These are phyloP conservation scores for Zalaria sp. DNA, from an alignment of 2,329 filamentous ascomycete species.

Conservation along the genomic window DNA sequence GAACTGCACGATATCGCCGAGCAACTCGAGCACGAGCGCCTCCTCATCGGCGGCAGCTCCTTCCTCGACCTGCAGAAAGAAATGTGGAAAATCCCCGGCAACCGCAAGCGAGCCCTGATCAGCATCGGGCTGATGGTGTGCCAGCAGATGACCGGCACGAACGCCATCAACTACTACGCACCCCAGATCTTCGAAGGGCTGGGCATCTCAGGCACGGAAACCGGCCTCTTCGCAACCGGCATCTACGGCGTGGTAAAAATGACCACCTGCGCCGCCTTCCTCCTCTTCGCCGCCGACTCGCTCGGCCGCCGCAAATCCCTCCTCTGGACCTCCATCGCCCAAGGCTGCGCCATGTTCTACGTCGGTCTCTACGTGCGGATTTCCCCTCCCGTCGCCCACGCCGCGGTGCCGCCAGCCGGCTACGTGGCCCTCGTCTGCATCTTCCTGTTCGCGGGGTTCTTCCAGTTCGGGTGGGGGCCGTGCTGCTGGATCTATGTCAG, in stretches of 20 bases:
- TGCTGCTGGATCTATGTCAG: conserved; percentile 56
- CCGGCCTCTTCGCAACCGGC: conserved; percentile 56
- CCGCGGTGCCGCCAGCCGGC: conserved; percentile 47
- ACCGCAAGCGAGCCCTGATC: conserved; percentile 49
- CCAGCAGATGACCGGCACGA: conserved; percentile 58
- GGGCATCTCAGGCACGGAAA: conserved; percentile 42
- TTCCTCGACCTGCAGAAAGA: conserved; percentile 53
- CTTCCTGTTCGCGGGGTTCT: conserved; percentile 57
- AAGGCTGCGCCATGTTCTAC: conserved; percentile 50
- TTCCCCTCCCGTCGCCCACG: conserved; percentile 39
- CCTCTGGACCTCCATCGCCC: conserved; percentile 28
- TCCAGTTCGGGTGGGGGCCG: conserved; percentile 22
- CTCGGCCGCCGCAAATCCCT: conserved; percentile 50
- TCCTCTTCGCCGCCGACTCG: conserved; percentile 61
- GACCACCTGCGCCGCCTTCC: conserved; percentile 46
- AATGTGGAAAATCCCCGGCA: conserved; percentile 50
- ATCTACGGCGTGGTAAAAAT: conserved; percentile 63
- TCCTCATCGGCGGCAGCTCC: conserved; percentile 50
- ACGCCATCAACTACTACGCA: conserved; percentile 50
- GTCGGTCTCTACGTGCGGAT: conserved; percentile 58
- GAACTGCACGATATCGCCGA: conserved; percentile 52
- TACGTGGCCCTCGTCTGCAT: conserved; percentile 59
- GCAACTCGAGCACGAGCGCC: conserved; percentile 56
- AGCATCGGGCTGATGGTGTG: conserved; percentile 52
- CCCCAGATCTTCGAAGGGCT: conserved; percentile 55